Percentiles rank a stretch among this genome's conserved stretches.
phyloP scores from a whole-genome alignment of 257 asterid genomes.

The Scutellaria barbata region DNA sequence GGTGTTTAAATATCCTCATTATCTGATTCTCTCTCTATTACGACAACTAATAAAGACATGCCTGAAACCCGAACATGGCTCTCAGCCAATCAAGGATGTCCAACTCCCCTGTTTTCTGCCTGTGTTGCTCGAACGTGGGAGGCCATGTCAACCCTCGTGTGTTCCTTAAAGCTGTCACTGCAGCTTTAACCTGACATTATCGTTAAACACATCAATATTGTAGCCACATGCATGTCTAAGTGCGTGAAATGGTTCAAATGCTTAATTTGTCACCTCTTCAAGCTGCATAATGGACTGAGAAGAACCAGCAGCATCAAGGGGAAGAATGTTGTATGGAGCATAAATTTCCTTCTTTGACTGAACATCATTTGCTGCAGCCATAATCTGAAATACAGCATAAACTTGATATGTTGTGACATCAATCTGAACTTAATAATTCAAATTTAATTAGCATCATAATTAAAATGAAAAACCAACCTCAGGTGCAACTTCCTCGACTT shows the following conservation, averaged over 20 bases:
- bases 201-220: conserved; percentile 17
- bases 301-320: conserved; percentile 94
- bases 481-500: conserved; percentile 96
- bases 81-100: conserved; percentile 98
- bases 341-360: conserved; percentile 93
- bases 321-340: conserved; percentile 92
- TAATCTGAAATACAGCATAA: conserved; percentile 60
- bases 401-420: conserved; percentile 2
- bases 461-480: conserved; percentile 64
- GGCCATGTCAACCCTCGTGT: conserved; percentile 86
- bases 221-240: neutral
- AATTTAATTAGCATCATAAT: neutral
- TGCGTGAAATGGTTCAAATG: conserved; percentile 30
- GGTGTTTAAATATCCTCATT: conserved; percentile 30
- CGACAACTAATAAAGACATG: conserved; percentile 44
- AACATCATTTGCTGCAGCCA: conserved; percentile 97
- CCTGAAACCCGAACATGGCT: conserved; percentile 99
- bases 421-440: conserved; percentile 9
- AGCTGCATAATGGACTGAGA: conserved; percentile 97
- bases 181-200: conserved; percentile 78
- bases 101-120: conserved; percentile 80
- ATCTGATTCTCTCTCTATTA: conserved; percentile 31
- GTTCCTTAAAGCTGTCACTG: conserved; percentile 72
- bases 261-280: conserved; percentile 67
- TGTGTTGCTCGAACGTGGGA: conserved; percentile 75